A percentile compares a stretch with the other conserved stretches of the same genome.
Conservation (phyloP, 768 basidiomycete species). For the Hydnomerulius pinastri region DNA sequence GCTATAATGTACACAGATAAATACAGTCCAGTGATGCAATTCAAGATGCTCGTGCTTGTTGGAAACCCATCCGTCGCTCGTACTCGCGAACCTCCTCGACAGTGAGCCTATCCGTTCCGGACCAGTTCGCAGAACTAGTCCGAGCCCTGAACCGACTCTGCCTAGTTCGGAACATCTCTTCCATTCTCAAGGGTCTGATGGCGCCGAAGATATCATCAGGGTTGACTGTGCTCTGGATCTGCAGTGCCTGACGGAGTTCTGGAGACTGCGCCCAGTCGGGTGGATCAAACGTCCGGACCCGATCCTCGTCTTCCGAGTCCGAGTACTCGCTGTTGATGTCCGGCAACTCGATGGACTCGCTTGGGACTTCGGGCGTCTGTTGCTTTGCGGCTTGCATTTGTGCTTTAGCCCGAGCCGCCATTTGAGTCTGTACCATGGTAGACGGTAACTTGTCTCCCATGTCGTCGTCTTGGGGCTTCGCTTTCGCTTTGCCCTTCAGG, state of each 20-base stretch:
- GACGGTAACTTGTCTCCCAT: slow-evolving; percentile 54
- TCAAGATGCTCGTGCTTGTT: slow-evolving; percentile 28
- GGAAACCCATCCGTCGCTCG: slow-evolving; percentile 88
- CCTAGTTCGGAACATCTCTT: slow-evolving; percentile 84
- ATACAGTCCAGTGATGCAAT: slow-evolving; percentile 6
- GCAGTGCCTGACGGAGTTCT: slow-evolving; percentile 74
- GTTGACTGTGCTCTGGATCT: slow-evolving; percentile 83
- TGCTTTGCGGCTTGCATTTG: slow-evolving; percentile 62
- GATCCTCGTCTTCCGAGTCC: slow-evolving; percentile 90
- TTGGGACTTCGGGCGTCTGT: slow-evolving; percentile 51
- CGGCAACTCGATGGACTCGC: slow-evolving; percentile 87
- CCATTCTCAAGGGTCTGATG: slow-evolving; percentile 86
- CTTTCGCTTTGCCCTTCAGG: slow-evolving; percentile 53
- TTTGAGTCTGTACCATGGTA: slow-evolving; percentile 62
- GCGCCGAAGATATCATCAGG: slow-evolving; percentile 92
- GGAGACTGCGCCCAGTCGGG: slow-evolving; percentile 94
- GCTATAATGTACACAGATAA: slow-evolving; percentile 9
- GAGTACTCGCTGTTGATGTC: slow-evolving; percentile 98
- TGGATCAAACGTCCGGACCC: slow-evolving; percentile 68
- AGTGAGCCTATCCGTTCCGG: slow-evolving; percentile 86
- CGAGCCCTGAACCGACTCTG: slow-evolving; percentile 84
- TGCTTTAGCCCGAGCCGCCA: slow-evolving; percentile 71
- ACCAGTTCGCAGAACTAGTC: slow-evolving; percentile 96
- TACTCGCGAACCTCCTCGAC: slow-evolving; percentile 85
- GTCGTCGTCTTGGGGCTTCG: slow-evolving; percentile 49